Base-by-base conservation (phyloP, 306 rosid species). In the Rosa multiflora region DNA sequence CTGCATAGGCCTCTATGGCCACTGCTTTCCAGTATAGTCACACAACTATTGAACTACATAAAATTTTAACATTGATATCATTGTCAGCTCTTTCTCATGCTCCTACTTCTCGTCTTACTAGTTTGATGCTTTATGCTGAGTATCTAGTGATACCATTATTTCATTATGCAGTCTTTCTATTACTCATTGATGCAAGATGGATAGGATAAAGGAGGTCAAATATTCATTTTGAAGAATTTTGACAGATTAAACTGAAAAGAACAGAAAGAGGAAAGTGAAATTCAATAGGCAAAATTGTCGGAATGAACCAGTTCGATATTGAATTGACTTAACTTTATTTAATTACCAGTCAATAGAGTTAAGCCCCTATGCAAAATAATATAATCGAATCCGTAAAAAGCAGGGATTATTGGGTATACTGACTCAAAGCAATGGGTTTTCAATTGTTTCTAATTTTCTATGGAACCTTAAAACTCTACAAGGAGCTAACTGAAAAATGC, bases 401-500 rank as follows among this genome's bases (percentile, higher is more conserved):
- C 14, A 12, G 4, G 26, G 18, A 49, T 29, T 29, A 26, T 7
- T 72, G 26, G 13, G 23, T 3, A 48, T 13, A 47, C 39, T 42
- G 47, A 8, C 56, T 21, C 32, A 70, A 43, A 43, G 10, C 20
- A 20, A 20, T 35, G 15, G 2, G 35, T 20, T 68, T 42, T 48
- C 52, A 68, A n/a, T 67, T 67, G 48, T 10, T 67, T 67, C 71
- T 29, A 29, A n/a, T n/a, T n/a, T n/a, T n/a, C n/a, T n/a, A n/a
- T 29, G 29, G 29, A 68, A 40, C 51, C 32, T 40, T 4, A 43
- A 11, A 0, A 46, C 46, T 70, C 56, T 14, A 21, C 15, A 14
- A n/a, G 74, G 26, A 1, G 53, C n/a, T 23, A 44, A 46, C 55
- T 70, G 5, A 4, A 13, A 44, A 70, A 11, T 21, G 35, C 21